Evolutionary conservation across 2,329 filamentous ascomycete species (phyloP).

Genomic region (Alternaria sp.): DNA sequence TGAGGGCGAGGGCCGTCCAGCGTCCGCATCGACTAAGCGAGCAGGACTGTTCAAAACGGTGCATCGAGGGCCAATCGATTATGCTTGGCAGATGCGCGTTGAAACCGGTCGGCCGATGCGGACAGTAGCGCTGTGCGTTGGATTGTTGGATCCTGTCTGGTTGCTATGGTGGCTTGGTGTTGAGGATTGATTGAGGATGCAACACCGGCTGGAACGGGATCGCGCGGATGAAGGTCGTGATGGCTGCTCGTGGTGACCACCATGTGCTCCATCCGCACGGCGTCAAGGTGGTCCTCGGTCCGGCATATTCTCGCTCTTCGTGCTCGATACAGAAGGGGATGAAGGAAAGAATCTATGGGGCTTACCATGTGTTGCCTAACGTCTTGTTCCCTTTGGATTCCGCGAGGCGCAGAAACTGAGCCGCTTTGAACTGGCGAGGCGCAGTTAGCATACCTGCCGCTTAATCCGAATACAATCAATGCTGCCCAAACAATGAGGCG

Average conservation of each 20-base stretch:
- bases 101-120: slow-evolving; percentile 33
- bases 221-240: slow-evolving; percentile 21
- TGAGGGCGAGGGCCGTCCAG: slow-evolving; percentile 39
- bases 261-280: slow-evolving; percentile 13
- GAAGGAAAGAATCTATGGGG: slow-evolving; percentile 11
- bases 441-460: slow-evolving; percentile 26
- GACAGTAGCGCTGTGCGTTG: slow-evolving; percentile 24
- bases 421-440: slow-evolving; percentile 73
- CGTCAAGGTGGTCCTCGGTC: slow-evolving; percentile 21
- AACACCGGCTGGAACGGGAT: slow-evolving; percentile 18
- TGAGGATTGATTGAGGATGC: slow-evolving; percentile 28
- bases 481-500: slow-evolving; percentile 53
- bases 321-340: slow-evolving; percentile 15
- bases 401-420: slow-evolving; percentile 89
- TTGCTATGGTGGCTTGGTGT: slow-evolving; percentile 25
- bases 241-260: slow-evolving; percentile 12
- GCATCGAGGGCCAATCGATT: slow-evolving; percentile 32
- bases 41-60: slow-evolving; percentile 27
- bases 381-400: slow-evolving; percentile 89
- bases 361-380: slow-evolving; percentile 91
- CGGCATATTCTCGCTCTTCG: slow-evolving; percentile 27
- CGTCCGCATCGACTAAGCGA: slow-evolving; percentile 41
- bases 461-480: slow-evolving; percentile 38
- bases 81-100: slow-evolving; percentile 40
- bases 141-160: slow-evolving; percentile 30